Evolutionary conservation across 208 protist genomes (phyloP).

Genomic region (Trypanosoma platydactyli): DNA sequence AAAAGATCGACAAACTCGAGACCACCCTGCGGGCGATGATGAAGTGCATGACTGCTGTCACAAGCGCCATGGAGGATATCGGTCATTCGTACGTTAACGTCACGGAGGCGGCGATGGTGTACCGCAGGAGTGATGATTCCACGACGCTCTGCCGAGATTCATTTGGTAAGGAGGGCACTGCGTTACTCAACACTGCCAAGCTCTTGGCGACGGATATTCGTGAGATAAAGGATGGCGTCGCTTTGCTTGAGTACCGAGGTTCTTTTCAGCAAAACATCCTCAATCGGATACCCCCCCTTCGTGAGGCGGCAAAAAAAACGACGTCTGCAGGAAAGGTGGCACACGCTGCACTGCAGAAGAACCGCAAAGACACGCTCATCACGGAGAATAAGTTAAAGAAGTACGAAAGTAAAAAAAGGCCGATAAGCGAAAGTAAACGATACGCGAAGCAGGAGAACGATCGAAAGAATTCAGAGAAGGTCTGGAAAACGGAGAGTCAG

Average conservation of each 20-base stretch:
- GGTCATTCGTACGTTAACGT: slow-evolving; percentile 51
- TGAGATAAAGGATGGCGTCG: slow-evolving; percentile 33
- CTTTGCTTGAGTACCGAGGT: slow-evolving; percentile 36
- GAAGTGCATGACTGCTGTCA: slow-evolving; percentile 37
- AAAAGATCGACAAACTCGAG: slow-evolving; percentile 44
- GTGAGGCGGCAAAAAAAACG: slow-evolving; percentile 28
- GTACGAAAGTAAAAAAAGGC: slow-evolving; percentile 36
- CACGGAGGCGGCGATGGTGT: slow-evolving; percentile 11
- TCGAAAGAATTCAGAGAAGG: slow-evolving; percentile 26
- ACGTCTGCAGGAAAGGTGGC: slow-evolving; percentile 32
- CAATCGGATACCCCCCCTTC: slow-evolving; percentile 34
- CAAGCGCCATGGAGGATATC: slow-evolving; percentile 33
- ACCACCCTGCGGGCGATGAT: slow-evolving; percentile 27
- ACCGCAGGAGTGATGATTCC: background rate
- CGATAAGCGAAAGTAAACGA: slow-evolving; percentile 50
- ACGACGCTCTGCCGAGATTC: background rate
- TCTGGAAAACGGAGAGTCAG: slow-evolving; percentile 29
- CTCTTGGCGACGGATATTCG: slow-evolving; percentile 42
- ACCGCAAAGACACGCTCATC: slow-evolving; percentile 20
- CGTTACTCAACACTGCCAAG: slow-evolving; percentile 33
- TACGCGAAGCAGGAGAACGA: slow-evolving; percentile 37
- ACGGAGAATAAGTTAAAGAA: slow-evolving; percentile 54
- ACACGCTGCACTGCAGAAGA: slow-evolving; percentile 22
- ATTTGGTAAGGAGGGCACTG: background rate
- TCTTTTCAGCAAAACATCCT: slow-evolving; percentile 32